Conservation (phyloP, 495 filamentous ascomycete genomes). For the Aspergillus cristatus region DNA sequence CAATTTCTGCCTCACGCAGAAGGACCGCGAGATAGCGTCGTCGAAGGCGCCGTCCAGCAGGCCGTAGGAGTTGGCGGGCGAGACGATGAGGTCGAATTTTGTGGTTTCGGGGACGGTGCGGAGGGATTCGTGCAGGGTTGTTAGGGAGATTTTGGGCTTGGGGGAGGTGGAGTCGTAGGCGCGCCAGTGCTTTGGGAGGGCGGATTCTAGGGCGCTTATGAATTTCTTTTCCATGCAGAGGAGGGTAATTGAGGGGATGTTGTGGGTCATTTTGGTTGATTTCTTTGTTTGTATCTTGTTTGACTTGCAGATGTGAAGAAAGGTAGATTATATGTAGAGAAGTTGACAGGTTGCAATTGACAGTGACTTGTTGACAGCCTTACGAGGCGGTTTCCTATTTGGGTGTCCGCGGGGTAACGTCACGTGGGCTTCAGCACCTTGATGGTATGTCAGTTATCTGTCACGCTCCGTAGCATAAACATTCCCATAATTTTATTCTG, state of each 20-base stretch:
- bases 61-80: slow-evolving; percentile 44
- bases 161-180: slow-evolving; percentile 9
- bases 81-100: slow-evolving; percentile 40
- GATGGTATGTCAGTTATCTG: too few relatives aligned
- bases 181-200: slow-evolving; percentile 8
- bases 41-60: slow-evolving; percentile 45
- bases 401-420: too few relatives aligned
- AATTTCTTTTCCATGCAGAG: slow-evolving; percentile 24
- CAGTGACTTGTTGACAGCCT: too few relatives aligned
- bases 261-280: slow-evolving; percentile 19
- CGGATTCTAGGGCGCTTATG: slow-evolving; percentile 23
- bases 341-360: too few relatives aligned
- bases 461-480: too few relatives aligned
- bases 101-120: slow-evolving; percentile 14
- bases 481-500: too few relatives aligned
- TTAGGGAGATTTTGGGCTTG: slow-evolving; percentile 20
- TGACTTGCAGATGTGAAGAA: too few relatives aligned
- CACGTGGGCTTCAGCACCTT: too few relatives aligned
- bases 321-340: too few relatives aligned
- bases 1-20: slow-evolving; percentile 23
- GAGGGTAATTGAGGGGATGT: slow-evolving; percentile 31
- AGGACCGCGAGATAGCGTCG: slow-evolving; percentile 40
- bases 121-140: slow-evolving; percentile 27
- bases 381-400: too few relatives aligned
- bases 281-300: neutral